phyloP scores from a whole-genome alignment of 2,329 filamentous ascomycete genomes.

The Hirsutella thompsonii region DNA sequence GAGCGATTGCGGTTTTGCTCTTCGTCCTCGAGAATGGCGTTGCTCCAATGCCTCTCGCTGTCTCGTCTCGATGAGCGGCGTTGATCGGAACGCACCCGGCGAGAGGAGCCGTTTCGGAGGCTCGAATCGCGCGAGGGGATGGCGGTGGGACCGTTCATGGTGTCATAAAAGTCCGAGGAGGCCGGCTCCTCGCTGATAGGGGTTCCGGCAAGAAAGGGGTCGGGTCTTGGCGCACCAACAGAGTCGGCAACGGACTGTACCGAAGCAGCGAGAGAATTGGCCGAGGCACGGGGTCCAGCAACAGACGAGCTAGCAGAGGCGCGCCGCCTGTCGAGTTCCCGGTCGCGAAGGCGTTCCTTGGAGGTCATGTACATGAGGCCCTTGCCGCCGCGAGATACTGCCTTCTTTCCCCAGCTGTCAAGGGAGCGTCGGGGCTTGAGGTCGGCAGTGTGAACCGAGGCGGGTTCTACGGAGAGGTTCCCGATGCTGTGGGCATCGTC shows the following conservation, averaged over 20 bases:
- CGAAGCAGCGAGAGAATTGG: neutral
- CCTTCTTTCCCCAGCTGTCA: conserved; percentile 51
- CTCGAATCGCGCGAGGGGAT: conserved; percentile 61
- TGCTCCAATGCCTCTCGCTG: conserved; percentile 16
- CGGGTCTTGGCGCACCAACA: conserved; percentile 19
- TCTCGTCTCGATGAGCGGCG: conserved; percentile 26
- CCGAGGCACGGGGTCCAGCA: conserved; percentile 16
- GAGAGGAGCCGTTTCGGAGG: conserved; percentile 40
- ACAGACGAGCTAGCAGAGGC: conserved; percentile 17
- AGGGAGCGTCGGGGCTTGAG: conserved; percentile 39
- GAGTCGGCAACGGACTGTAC: neutral
- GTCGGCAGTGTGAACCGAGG: conserved; percentile 32
- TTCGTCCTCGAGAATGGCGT: conserved; percentile 29
- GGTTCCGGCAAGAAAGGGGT: conserved; percentile 38
- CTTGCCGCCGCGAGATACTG: conserved; percentile 32
- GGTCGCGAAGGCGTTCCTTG: conserved; percentile 51
- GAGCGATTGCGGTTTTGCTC: conserved; percentile 15
- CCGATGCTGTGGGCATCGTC: conserved; percentile 51
- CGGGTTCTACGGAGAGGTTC: conserved; percentile 49
- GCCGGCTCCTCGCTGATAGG: conserved; percentile 42
- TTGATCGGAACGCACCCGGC: conserved; percentile 38
- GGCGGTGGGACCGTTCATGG: conserved; percentile 26
- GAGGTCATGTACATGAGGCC: conserved; percentile 64
- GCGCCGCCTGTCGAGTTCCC: conserved; percentile 48
- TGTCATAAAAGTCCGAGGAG: conserved; percentile 12